Evolutionary conservation across 352 stramenopile species (phyloP), one percentile per base, ranked within the genome.

Genomic region (Phytopythium boreale): DNA sequence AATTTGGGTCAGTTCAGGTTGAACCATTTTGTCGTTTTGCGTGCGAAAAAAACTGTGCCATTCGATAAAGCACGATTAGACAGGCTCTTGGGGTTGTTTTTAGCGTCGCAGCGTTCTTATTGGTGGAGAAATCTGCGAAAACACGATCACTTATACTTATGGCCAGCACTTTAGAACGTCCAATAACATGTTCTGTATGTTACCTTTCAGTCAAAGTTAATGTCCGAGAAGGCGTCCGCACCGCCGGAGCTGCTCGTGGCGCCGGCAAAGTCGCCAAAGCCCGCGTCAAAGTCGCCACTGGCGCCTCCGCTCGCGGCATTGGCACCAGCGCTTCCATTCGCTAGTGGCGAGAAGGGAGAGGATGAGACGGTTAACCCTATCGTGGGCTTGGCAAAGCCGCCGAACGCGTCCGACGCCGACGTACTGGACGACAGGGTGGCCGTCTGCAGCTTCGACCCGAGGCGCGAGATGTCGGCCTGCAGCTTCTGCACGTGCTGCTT

Each of bases 381-480:
- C 31, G 61, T 44, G 17, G 10, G 26, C 59, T 55, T 37, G 14
- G 61, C 61, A 62, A 77, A 75, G 57, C 69, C 72, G 51, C 53
- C 65, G 41, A 80, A 76, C 14, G 49, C 56, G 61, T 50, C 34
- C 55, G 43, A 51, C 37, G 55, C 19, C 61, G 34, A 56, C 46
- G 43, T 24, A 26, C 56, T 51, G 37, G 27, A 65, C 47, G 39
- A 74, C 69, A 12, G 41, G n/a, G 76, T 62, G 1, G 52, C 62
- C 60, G 88, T 58, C 61, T 82, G 69, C 31, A 93, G 62, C 67
- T 91, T 74, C 15, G 47, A 36, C 66, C 92, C 85, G 51, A 79
- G 74, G 12, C 59, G 61, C 11, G 70, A 55, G 59, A 93, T 71
- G 17, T 92, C 85, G 17, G 52, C 46, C 56, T 89, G 70, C 27